Conservation (phyloP, 768 basidiomycete species). For the Terana coerulea region DNA sequence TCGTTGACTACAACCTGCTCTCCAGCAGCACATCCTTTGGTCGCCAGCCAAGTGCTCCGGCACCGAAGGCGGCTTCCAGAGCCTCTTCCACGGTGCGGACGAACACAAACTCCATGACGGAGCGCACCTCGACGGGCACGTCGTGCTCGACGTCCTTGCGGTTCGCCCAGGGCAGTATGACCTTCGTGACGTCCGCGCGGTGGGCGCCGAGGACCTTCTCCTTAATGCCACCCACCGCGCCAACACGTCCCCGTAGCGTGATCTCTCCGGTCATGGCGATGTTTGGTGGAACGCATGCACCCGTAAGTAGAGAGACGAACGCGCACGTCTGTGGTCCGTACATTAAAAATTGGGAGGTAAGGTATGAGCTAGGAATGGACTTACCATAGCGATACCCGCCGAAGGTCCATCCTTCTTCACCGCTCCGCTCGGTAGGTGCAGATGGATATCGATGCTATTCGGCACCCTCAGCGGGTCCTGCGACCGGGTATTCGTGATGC, state of each 20-base stretch:
- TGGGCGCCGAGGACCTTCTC: constrained; percentile 91
- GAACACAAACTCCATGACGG: constrained; percentile 78
- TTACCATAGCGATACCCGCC: constrained; percentile 85
- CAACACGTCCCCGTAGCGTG: constrained; percentile 78
- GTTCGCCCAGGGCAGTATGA: constrained; percentile 83
- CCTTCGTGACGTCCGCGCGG: constrained; percentile 76
- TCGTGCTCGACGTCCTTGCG: constrained; percentile 87
- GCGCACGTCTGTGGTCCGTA: constrained; percentile 59
- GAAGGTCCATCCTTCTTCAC: constrained; percentile 94
- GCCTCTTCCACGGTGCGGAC: constrained; percentile 78
- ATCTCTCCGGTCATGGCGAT: constrained; percentile 94
- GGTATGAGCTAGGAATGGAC: constrained; percentile 12
- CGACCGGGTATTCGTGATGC: constrained; percentile 64
- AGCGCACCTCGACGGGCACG: constrained; percentile 65
- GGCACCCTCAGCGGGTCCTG: constrained; percentile 76
- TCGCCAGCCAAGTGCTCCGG: constrained; percentile 58
- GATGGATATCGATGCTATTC: constrained; percentile 75
- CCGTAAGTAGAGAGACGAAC: constrained; percentile 80
- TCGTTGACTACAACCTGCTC: constrained; percentile 12
- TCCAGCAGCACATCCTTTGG: constrained; percentile 9
- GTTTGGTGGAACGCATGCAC: constrained; percentile 64
- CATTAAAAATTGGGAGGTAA: background rate
- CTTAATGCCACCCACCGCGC: constrained; percentile 87
- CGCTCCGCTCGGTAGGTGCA: constrained; percentile 86
- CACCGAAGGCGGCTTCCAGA: constrained; percentile 79